A percentile compares a stretch with the other conserved stretches of the same genome.
phyloP scores from a whole-genome alignment of 352 stramenopile species.

The Globisporangium rhizosaccharum region DNA sequence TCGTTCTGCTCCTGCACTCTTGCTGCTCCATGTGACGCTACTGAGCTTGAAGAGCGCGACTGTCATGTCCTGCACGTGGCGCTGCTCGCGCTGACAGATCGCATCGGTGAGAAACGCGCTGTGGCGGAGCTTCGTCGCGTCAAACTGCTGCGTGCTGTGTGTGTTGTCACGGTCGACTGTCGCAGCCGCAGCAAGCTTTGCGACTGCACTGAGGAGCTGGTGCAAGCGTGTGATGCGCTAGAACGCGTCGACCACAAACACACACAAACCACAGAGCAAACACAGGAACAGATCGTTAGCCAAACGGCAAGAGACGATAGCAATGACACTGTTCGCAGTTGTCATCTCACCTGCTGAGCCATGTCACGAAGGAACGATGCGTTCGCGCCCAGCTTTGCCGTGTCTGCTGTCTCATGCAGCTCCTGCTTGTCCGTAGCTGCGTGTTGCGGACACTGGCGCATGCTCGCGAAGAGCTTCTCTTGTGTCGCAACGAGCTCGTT shows the following conservation, averaged over 20 bases:
- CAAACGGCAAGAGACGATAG: background rate
- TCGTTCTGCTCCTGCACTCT: background rate
- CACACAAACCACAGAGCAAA: too few relatives aligned
- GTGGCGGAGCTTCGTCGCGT: conserved; percentile 42
- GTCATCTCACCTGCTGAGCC: conserved; percentile 43
- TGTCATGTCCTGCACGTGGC: conserved; percentile 28
- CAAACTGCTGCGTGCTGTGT: conserved; percentile 8
- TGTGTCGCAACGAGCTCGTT: conserved; percentile 34
- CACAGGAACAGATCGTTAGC: too few relatives aligned
- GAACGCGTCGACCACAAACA: background rate
- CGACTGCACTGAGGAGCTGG: conserved; percentile 54
- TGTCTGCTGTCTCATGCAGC: background rate
- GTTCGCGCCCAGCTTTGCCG: conserved; percentile 21
- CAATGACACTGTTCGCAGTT: too few relatives aligned
- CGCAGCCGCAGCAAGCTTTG: conserved; percentile 40
- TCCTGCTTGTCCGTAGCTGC: background rate
- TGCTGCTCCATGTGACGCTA: background rate
- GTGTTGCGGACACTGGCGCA: conserved; percentile 1
- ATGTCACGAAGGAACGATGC: conserved; percentile 46
- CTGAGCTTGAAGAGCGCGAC: conserved; percentile 13
- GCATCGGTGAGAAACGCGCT: conserved; percentile 41
- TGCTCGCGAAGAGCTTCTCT: conserved; percentile 18
- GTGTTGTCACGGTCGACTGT: background rate
- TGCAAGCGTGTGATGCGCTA: conserved; percentile 53
- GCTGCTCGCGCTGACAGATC: conserved; percentile 31